Evolutionary conservation across 108 stramenopile genomes (phyloP).

Genomic region (Nitzschia palea): DNA sequence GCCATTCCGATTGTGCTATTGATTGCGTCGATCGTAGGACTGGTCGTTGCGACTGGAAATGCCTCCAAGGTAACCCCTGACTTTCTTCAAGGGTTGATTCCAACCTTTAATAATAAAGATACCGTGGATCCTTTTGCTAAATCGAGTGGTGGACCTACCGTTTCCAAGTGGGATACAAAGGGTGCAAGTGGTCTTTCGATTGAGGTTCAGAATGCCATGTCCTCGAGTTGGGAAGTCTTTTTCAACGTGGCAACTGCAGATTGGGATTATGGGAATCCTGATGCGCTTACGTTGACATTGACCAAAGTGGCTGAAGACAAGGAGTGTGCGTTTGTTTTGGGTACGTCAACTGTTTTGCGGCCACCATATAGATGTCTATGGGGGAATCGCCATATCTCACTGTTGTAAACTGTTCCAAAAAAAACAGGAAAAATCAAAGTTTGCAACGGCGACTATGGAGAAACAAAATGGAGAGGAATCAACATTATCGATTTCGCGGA

Average conservation of each 20-base stretch:
- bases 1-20: slow-evolving; percentile 25
- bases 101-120: slow-evolving; percentile 38
- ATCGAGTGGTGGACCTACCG: neutral
- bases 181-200: slow-evolving; percentile 50
- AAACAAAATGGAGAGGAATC: slow-evolving; percentile 50
- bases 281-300: slow-evolving; percentile 51
- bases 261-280: slow-evolving; percentile 76
- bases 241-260: slow-evolving; percentile 52
- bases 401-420: no score
- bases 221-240: slow-evolving; percentile 50
- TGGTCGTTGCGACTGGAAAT: slow-evolving; percentile 37
- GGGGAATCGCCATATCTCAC: no score
- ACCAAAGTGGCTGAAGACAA: slow-evolving; percentile 34
- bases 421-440: slow-evolving; percentile 50
- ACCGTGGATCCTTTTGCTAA: slow-evolving; percentile 43
- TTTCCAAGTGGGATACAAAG: slow-evolving; percentile 34
- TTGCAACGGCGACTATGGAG: slow-evolving; percentile 59
- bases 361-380: no score
- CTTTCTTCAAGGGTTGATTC: slow-evolving; percentile 20
- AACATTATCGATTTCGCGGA: slow-evolving; percentile 22
- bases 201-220: slow-evolving; percentile 65
- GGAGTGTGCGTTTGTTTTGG: slow-evolving; percentile 31
- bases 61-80: slow-evolving; percentile 24
- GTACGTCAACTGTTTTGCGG: neutral
- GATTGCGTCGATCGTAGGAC: slow-evolving; percentile 20